Evolutionary conservation across 2,329 filamentous ascomycete species (phyloP), one percentile per base, ranked within the genome.

Genomic region (Thyridium curvatum): DNA sequence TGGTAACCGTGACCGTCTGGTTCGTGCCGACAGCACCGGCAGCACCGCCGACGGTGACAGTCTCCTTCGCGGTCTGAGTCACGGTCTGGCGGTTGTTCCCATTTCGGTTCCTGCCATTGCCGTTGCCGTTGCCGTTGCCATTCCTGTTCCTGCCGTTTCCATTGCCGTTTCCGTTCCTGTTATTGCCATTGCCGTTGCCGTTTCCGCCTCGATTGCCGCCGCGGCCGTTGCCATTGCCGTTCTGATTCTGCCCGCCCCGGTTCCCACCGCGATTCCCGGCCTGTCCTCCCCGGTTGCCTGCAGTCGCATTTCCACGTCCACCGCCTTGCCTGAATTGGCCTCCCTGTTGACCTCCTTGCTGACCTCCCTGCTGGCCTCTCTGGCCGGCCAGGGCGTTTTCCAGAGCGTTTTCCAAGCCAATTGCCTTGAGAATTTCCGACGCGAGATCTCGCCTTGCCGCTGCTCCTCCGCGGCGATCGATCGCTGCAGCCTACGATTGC

Each of bases 41-140:
- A 7, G 32, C 45, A 13, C 44, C 55, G 8, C 48, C 50, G n/a
- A 61, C 55, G 10, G 62, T 65, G 14, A 64, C 51, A 21, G 61
- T 66, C 43, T 60, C 50, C 34, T 46, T 50, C 2, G 58, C 37
- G 12, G 2, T n/a, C n/a, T n/a, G n/a, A n/a, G 53, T 58, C 21
- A 40, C 39, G 4, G 41, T 35, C 30, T 51, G 42, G 29, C 39
- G 48, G 34, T 47, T 41, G 16, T 42, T n/a, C n/a, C n/a, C n/a
- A n/a, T n/a, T n/a, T n/a, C 21, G 18, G 35, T 32, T 32, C 35
- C 32, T 31, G 13, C 14, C 28, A 17, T 14, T 41, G 12, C 44
- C 42, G 13, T 46, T 44, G 31, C 41, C 42, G 10, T 46, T 43
- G 4, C 18, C 40, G 26, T 35, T 49, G 32, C 32, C 44, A 35